These are phyloP conservation scores for Capsicum chinense DNA, from an alignment of 257 asterid genomes.

Conservation along the genomic window DNA sequence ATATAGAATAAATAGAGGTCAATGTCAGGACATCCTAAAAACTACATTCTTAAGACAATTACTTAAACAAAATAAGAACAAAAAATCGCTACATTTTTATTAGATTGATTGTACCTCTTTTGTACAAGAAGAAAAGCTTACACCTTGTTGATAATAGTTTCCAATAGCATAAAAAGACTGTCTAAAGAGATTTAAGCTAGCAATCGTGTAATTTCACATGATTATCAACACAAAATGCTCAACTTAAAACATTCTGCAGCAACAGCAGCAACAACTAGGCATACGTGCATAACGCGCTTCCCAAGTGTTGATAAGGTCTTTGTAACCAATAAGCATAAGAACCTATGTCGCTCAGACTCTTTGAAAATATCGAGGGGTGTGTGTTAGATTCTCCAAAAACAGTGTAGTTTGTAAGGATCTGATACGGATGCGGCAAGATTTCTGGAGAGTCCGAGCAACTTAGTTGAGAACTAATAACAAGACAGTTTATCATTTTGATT, in stretches of 20 bases:
- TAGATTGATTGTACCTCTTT: too few relatives aligned
- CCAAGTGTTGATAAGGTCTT: neutral
- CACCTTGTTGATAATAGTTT: neutral
- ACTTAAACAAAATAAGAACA: too few relatives aligned
- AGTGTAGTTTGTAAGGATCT: too few relatives aligned
- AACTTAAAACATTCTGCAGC: neutral
- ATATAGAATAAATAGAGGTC: neutral
- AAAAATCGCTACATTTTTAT: too few relatives aligned
- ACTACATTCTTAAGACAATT: too few relatives aligned
- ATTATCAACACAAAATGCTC: neutral
- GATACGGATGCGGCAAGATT: too few relatives aligned
- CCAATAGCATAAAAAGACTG: neutral
- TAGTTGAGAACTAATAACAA: too few relatives aligned
- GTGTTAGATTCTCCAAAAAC: too few relatives aligned
- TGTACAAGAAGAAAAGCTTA: neutral
- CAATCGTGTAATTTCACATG: neutral
- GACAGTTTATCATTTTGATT: neutral
- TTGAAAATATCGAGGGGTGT: too few relatives aligned
- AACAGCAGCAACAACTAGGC: too few relatives aligned
- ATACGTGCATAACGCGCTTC: neutral
- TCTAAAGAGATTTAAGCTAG: neutral
- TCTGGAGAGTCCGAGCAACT: too few relatives aligned
- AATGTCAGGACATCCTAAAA: neutral
- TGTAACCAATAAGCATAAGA: neutral
- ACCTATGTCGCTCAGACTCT: neutral